Evolutionary conservation across 2,329 filamentous ascomycete species (phyloP), one percentile per base, ranked within the genome.

Genomic region (Sphaerulina vaccinii): DNA sequence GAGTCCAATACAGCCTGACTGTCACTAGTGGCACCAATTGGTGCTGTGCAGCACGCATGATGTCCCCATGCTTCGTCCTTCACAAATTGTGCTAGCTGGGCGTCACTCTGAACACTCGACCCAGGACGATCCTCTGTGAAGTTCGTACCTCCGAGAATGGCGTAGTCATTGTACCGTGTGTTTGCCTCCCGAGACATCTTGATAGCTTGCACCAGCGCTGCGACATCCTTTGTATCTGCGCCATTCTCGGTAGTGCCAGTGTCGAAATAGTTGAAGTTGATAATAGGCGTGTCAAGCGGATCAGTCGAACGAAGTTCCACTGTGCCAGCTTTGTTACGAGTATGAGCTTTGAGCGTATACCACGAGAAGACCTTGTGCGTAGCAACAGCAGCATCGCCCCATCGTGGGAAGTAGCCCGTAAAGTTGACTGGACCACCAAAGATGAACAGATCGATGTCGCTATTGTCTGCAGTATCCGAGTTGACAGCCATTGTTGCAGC

Each of bases 211-310:
- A 86, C 69, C 2, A 76, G 77, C 59, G 86, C 82, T 21, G 72
- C 71, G 8, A 83, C 59, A 1, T 82, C 80, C 38, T 72, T 63
- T 5, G 74, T 67, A 18, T 62, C 60, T 9, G 53, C 70, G 42
- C 68, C 70, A 27, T 53, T 42, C 13, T 29, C 56, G 3, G 58
- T 59, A 22, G 68, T 71, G n/a, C 78, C 78, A 0, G 73, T 71
- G 47, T 77, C 74, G 44, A 68, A 85, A 67, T 79, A 85, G 66
- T 83, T 81, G 71, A 84, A 86, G 48, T 73, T 73, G 59, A 88
- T 85, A 6, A 77, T 65, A 0, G 86, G 86, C 4, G 75, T 71
- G 51, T 87, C 84, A 1, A 80, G 78, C 0, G 86, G 85, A 62
- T 88, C 79, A 0, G 78, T 70, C 0, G 80, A 84, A 10, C 72